Conservation (phyloP, 176 grass and related monocot genomes). For the Melocanna baccifera region DNA sequence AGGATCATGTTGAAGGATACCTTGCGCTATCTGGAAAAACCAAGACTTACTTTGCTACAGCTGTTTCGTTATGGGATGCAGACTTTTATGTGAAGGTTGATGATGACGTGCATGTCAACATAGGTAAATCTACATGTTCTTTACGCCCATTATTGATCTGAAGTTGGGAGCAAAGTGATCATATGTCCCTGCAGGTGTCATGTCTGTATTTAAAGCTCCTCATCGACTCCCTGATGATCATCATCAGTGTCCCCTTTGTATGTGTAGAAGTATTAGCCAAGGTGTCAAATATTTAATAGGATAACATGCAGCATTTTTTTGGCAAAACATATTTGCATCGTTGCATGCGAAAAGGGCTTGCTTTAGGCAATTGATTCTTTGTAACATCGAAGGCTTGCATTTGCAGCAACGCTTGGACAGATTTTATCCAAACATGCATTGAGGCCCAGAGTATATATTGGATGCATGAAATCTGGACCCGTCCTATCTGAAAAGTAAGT, state of each 20-base stretch:
- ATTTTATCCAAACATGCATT: conserved; percentile 56
- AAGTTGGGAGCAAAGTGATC: conserved; percentile 24
- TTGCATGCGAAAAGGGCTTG: background rate
- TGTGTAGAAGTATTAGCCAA: background rate
- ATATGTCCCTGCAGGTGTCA: background rate
- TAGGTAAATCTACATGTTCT: conserved; percentile 46
- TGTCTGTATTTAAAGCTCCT: background rate
- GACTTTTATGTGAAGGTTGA: conserved; percentile 73
- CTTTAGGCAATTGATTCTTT: background rate
- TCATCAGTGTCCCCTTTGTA: background rate
- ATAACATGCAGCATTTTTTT: background rate
- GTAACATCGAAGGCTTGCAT: background rate
- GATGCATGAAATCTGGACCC: conserved; percentile 98
- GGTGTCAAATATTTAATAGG: background rate
- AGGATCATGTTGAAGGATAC: conserved; percentile 80
- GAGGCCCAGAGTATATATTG: conserved; percentile 89
- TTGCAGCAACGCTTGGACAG: conserved; percentile 61
- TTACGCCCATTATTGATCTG: background rate
- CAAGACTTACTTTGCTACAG: conserved; percentile 65
- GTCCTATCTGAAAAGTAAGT: conserved; percentile 85
- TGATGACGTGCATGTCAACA: conserved; percentile 78
- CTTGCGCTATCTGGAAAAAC: conserved; percentile 71
- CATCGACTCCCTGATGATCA: background rate
- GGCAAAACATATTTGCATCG: background rate
- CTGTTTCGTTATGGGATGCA: conserved; percentile 71